A percentile compares a stretch with the other conserved stretches of the same genome.
These are phyloP conservation scores for Pleodorina starrii DNA, from an alignment of 139 green algal species.

Conservation along the genomic window DNA sequence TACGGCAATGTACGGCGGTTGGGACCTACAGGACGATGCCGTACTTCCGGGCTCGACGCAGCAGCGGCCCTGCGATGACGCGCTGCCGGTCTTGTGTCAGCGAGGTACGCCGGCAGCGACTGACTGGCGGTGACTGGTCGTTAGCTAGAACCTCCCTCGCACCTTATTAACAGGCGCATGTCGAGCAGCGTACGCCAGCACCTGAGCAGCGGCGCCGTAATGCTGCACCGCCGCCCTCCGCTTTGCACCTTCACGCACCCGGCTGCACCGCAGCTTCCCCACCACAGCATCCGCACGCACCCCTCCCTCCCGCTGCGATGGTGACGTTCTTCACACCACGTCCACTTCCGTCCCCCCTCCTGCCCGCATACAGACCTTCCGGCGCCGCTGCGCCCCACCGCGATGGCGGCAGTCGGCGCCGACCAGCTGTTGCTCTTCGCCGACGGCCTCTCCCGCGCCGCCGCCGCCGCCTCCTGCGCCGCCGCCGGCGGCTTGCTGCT, in stretches of 20 bases:
- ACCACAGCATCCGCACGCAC: too few relatives aligned
- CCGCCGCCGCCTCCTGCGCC: not conserved
- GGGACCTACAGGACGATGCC: not conserved
- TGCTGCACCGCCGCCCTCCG: too few relatives aligned
- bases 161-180: too few relatives aligned
- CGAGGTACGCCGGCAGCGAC: constrained; percentile 24
- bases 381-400: not conserved
- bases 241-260: too few relatives aligned
- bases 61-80: not conserved
- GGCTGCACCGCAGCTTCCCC: too few relatives aligned
- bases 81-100: constrained; percentile 26
- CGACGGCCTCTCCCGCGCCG: not conserved
- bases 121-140: too few relatives aligned
- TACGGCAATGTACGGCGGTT: constrained; percentile 25
- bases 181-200: too few relatives aligned
- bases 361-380: not conserved
- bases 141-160: too few relatives aligned
- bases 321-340: too few relatives aligned
- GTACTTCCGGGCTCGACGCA: not conserved
- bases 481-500: not conserved
- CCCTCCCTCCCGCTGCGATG: too few relatives aligned
- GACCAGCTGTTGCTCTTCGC: constrained; percentile 38
- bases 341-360: too few relatives aligned
- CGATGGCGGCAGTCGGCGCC: not conserved
- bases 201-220: too few relatives aligned